These are phyloP conservation scores for Sistotremastrum niveocremeum DNA, from an alignment of 768 basidiomycete genomes.

Conservation along the genomic window DNA sequence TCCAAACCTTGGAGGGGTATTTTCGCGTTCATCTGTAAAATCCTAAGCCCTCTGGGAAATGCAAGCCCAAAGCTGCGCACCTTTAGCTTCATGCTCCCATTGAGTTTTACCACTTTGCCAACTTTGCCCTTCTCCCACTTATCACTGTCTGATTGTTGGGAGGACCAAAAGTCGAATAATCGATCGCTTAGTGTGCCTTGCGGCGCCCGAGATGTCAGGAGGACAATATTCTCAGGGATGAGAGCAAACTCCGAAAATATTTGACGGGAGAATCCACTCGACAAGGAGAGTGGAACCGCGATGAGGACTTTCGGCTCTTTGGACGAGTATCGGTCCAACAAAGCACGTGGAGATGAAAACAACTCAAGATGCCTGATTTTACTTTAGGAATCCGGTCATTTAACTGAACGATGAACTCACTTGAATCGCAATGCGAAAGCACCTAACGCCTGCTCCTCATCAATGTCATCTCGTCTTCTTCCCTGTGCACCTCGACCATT, in stretches of 20 bases:
- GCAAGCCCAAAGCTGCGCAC: conserved; percentile 24
- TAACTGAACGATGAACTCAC: conserved; percentile 29
- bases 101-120: conserved; percentile 75
- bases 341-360: conserved; percentile 69
- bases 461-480: conserved; percentile 44
- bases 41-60: no score
- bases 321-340: conserved; percentile 71
- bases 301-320: conserved; percentile 88
- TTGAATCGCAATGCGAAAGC: conserved; percentile 81
- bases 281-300: conserved; percentile 84
- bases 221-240: conserved; percentile 70
- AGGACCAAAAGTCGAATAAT: conserved; percentile 81
- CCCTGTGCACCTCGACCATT: conserved; percentile 43
- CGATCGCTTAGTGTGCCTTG: conserved; percentile 66
- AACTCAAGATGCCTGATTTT: conserved; percentile 72
- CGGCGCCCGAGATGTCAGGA: conserved; percentile 71
- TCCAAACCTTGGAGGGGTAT: conserved; percentile 82
- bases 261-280: conserved; percentile 79
- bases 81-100: conserved; percentile 51
- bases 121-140: conserved; percentile 87
- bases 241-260: conserved; percentile 81
- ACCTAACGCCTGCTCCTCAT: conserved; percentile 72
- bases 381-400: background rate
- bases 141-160: conserved; percentile 60
- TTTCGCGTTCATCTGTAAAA: conserved; percentile 66